These are phyloP conservation scores for Globisporangium acanthophoron DNA, from an alignment of 352 stramenopile species.

Conservation along the genomic window DNA sequence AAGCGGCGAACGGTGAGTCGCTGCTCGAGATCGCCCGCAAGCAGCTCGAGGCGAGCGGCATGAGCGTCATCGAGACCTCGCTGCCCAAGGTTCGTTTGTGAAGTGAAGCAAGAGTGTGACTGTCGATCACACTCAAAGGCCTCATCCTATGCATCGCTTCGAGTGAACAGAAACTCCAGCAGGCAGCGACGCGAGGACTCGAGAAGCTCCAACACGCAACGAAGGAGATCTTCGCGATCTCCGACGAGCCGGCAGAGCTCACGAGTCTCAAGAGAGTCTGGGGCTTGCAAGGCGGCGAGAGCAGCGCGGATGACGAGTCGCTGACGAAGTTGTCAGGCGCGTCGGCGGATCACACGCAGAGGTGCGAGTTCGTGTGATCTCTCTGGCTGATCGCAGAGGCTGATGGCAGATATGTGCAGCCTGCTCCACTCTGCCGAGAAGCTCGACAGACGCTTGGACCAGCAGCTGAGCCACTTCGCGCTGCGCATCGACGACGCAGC, in stretches of 20 bases:
- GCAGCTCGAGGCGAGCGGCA: slow-evolving; percentile 42
- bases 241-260: slow-evolving; percentile 37
- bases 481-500: slow-evolving; percentile 28
- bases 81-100: slow-evolving; percentile 36
- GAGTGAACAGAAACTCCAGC: slow-evolving; percentile 32
- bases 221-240: slow-evolving; percentile 24
- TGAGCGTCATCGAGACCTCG: slow-evolving; percentile 34
- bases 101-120: background rate
- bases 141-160: background rate
- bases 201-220: slow-evolving; percentile 39
- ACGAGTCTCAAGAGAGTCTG: slow-evolving; percentile 47
- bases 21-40: slow-evolving; percentile 53
- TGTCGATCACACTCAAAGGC: too few relatives aligned
- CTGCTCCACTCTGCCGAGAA: slow-evolving; percentile 33
- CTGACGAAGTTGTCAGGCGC: background rate
- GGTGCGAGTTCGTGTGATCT: background rate
- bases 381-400: background rate
- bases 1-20: slow-evolving; percentile 21
- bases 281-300: slow-evolving; percentile 22
- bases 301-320: background rate
- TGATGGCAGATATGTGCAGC: slow-evolving; percentile 11
- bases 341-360: background rate
- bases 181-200: slow-evolving; percentile 25
- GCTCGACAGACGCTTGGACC: slow-evolving; percentile 37
- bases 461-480: slow-evolving; percentile 29